phyloP scores from a whole-genome alignment of 78 protist genomes.

The Dictyostelium firmibasis region DNA sequence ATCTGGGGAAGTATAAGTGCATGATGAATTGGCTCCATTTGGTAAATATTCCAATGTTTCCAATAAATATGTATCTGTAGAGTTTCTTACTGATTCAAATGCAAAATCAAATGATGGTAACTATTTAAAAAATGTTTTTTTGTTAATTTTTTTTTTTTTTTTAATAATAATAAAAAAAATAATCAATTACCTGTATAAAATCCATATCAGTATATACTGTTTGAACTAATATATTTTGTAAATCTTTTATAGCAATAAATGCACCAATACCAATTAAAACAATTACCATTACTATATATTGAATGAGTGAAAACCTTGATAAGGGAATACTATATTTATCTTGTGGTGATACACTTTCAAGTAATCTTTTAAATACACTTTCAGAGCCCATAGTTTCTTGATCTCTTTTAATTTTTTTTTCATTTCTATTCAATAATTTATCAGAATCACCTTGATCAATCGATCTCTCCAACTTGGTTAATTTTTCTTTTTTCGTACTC shows the following conservation, averaged over 20 bases:
- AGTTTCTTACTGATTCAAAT: background rate
- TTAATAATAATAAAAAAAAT: too few relatives aligned
- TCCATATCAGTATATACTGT: background rate
- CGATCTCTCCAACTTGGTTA: background rate
- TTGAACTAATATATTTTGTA: background rate
- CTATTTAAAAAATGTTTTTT: background rate
- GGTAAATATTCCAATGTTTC: background rate
- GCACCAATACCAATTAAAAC: background rate
- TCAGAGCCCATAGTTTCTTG: background rate
- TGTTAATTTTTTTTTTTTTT: background rate
- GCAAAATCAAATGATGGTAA: background rate
- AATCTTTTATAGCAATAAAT: background rate
- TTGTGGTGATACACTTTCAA: background rate
- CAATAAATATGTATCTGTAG: background rate
- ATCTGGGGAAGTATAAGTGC: too few relatives aligned
- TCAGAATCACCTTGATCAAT: background rate
- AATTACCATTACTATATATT: background rate
- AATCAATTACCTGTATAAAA: background rate
- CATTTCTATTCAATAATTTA: background rate
- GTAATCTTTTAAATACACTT: background rate
- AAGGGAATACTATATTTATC: background rate
- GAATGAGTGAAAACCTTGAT: background rate
- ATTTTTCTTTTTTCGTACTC: background rate
- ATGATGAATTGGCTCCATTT: background rate
- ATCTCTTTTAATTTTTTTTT: background rate